Evolutionary conservation across 768 basidiomycete species (phyloP), one percentile per base, ranked within the genome.

Genomic region (Hypholoma fasciculare): DNA sequence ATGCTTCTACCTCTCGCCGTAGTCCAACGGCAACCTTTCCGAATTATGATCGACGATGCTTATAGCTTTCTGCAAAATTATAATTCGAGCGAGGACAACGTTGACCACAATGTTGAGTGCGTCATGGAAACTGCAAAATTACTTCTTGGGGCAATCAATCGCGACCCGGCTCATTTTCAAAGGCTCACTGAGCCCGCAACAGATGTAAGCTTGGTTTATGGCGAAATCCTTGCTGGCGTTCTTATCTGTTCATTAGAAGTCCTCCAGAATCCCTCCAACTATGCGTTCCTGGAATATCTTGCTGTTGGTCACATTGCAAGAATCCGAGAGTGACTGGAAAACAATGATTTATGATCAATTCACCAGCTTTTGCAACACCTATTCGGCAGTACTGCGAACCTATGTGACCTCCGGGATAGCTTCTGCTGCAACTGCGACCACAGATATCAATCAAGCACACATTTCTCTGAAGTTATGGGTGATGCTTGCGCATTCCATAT

Each of bases 391-490:
- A 4, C 71, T 89, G 58, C 74, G 76, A 23, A 58, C 67, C 4
- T 80, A 77, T 57, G 65, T 72, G 13, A 73, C 76, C 40, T 72
- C 74, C 9, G 72, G 76, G 1, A 68, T 70, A 4, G 66, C 66
- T 38, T 67, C 74, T 12, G 67, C 76, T 9, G 80, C 83, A 30
- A 66, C 74, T 4, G 80, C 79, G 5, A 80, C 81, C 36, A 74
- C 78, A 0, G 86, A 88, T 59, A 76, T 91, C 47, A 89, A 89
- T 65, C 81, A 87, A 63, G 87, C 85, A 1, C 88, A 86, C 63
- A 79, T 85, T 27, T 77, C 86, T 0, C 80, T 90, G 64, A 90
- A 89, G 65, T 70, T 89, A 1, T 92, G 90, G 90, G 66, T 92
- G 8, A 70, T 90, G 58, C 70, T 90, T 12, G 82, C 81, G 1